Conservation (phyloP, 108 stramenopile genomes). For the Mediolabrus comicus region DNA sequence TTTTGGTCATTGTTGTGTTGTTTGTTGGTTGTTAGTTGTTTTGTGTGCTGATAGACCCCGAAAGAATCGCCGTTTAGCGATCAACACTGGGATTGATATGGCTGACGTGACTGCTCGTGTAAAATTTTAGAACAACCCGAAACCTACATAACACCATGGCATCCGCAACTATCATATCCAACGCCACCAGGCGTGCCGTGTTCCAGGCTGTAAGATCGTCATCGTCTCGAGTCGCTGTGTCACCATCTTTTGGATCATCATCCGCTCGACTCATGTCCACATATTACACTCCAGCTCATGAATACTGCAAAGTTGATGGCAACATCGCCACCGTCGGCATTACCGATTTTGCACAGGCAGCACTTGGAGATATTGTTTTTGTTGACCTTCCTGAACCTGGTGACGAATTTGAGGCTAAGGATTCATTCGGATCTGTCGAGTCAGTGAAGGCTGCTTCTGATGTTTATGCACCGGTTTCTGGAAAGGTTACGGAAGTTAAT, state of each 20-base stretch:
- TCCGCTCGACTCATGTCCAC: neutral
- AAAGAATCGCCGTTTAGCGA: too few species aligned
- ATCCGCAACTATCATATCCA: constrained; percentile 18
- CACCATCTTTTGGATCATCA: constrained; percentile 11
- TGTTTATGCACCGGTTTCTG: constrained; percentile 89
- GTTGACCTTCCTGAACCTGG: constrained; percentile 95
- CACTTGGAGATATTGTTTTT: constrained; percentile 97
- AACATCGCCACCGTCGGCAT: constrained; percentile 92
- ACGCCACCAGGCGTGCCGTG: constrained; percentile 30
- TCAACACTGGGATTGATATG: too few species aligned
- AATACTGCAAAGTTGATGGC: constrained; percentile 93
- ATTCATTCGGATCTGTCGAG: constrained; percentile 94
- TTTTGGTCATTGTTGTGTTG: too few species aligned
- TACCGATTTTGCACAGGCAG: constrained; percentile 93
- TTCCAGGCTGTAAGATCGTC: constrained; percentile 19
- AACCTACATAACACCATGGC: too few species aligned
- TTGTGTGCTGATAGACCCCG: too few species aligned
- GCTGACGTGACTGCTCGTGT: too few species aligned
- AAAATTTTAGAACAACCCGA: too few species aligned
- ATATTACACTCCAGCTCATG: constrained; percentile 66
- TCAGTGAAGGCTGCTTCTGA: constrained; percentile 99
- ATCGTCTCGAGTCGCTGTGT: constrained; percentile 3
- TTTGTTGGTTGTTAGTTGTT: too few species aligned
- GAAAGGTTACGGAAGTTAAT: constrained; percentile 86
- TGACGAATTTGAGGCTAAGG: constrained; percentile 88